Percentiles rank a stretch among this genome's conserved stretches.
Evolutionary conservation across 164 flowering plant genomes (phyloP).

Genomic region (Vitis cinerea): DNA sequence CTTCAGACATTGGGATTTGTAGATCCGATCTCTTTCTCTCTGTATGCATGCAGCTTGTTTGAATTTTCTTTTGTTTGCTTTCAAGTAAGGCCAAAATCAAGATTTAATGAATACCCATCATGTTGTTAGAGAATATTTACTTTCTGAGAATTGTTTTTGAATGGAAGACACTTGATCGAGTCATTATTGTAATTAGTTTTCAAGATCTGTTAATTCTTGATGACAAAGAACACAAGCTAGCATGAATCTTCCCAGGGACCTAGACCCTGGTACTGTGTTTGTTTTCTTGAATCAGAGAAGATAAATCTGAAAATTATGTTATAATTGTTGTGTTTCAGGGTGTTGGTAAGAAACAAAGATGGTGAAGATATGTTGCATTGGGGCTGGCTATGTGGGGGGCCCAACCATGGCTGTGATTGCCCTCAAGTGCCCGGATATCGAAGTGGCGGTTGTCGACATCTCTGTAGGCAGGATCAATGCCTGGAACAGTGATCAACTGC

Average conservation of each 20-base stretch:
- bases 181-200: too few relatives aligned
- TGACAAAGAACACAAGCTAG: too few relatives aligned
- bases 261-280: too few relatives aligned
- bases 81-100: too few relatives aligned
- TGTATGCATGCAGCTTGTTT: not conserved
- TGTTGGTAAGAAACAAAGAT: slow-evolving; percentile 14
- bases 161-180: too few relatives aligned
- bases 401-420: slow-evolving; percentile 76
- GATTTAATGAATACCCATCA: too few relatives aligned
- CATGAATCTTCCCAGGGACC: too few relatives aligned
- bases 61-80: not conserved
- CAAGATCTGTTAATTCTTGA: too few relatives aligned
- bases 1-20: not conserved
- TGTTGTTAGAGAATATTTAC: too few relatives aligned
- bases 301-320: too few relatives aligned
- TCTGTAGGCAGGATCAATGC: slow-evolving; percentile 52
- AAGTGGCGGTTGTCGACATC: slow-evolving; percentile 67
- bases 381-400: slow-evolving; percentile 67
- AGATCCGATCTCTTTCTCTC: not conserved
- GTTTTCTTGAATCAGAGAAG: not conserved
- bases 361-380: slow-evolving; percentile 73
- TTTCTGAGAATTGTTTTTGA: too few relatives aligned
- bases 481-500: slow-evolving; percentile 63
- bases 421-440: slow-evolving; percentile 51
- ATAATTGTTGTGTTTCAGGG: not conserved